Percentiles rank a stretch among this genome's conserved stretches.
Evolutionary conservation across 2,329 filamentous ascomycete species (phyloP).

Genomic region (Hypoxylon sp.): DNA sequence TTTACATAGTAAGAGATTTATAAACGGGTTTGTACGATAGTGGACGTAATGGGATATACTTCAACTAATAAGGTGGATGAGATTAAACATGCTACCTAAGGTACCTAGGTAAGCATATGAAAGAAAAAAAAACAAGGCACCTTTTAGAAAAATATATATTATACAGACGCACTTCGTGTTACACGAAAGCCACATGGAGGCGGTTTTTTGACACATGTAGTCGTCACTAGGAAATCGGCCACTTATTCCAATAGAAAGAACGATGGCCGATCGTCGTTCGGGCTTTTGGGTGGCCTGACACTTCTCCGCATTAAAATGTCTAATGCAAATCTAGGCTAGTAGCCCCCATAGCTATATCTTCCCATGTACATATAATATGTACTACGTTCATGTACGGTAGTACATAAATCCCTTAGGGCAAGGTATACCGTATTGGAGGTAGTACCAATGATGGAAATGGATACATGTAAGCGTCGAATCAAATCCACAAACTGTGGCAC

Average conservation of each 20-base stretch:
- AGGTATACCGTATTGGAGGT: too few species aligned
- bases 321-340: conserved; percentile 15
- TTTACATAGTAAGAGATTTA: not conserved
- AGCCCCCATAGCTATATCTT: conserved; percentile 1
- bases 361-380: not conserved
- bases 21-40: not conserved
- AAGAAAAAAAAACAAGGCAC: too few species aligned
- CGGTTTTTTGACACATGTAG: not conserved
- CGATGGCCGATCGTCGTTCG: conserved; percentile 35
- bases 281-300: conserved; percentile 38
- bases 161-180: conserved; percentile 7
- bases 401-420: conserved; percentile 15
- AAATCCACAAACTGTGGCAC: conserved; percentile 20
- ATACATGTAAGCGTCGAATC: conserved; percentile 4
- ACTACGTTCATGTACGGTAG: too few species aligned
- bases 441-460: conserved; percentile 16
- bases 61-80: not conserved
- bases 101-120: not conserved
- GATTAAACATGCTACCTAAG: not conserved
- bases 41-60: not conserved
- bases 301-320: conserved; percentile 39
- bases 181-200: conserved; percentile 30
- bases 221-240: conserved; percentile 6
- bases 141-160: too few species aligned
- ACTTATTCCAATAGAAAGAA: conserved; percentile 19